Evolutionary conservation across 2,329 filamentous ascomycete genomes (phyloP), one percentile per base, ranked within the genome.

Genomic region (Myriosclerotinia scirpicola): DNA sequence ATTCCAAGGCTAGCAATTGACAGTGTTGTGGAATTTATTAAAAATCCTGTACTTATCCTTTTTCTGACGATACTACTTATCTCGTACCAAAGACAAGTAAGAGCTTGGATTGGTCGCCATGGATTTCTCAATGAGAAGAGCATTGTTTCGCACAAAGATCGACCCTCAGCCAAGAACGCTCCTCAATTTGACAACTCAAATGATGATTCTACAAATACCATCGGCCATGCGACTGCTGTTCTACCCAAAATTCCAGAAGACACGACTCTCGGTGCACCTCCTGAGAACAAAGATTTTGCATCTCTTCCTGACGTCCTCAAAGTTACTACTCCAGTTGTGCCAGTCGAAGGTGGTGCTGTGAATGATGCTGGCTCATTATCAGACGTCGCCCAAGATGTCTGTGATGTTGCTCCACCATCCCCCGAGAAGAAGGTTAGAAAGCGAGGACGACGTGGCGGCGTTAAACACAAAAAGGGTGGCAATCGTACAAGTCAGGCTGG

Each of bases 371-470:
- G 54, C 11, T 40, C 44, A 14, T 30, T 15, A 9, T 59, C 63
- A 42, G 63, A 65, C 2, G 17, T 7, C 15, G 54, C 22, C 22
- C 63, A 58, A 65, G 53, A 65, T 15, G 34, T 20, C 60, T 20
- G 61, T 20, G 61, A 64, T 44, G 17, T n/a, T 36, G 20, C 69
- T 62, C 64, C 75, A 14, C 76, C 75, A 2, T 77, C 78, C 6
- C 82, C 84, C 20, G 69, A 74, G 48, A 74, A 73, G 73, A 89
- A 89, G 77, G 89, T 89, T 75, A 65, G 63, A 38, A 88, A 90
- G 65, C 83, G 90, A 65, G 90, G 90, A 5, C 83, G 86, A n/a
- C 84, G 90, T 58, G 90, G 90, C 30, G 90, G 90, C 2, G 84
- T 85, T 22, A 88, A 89, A 75, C 87, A 90, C 68, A 85, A 86